phyloP scores from a whole-genome alignment of 192 early-diverging fungal genomes.

The Diversispora eburnea region DNA sequence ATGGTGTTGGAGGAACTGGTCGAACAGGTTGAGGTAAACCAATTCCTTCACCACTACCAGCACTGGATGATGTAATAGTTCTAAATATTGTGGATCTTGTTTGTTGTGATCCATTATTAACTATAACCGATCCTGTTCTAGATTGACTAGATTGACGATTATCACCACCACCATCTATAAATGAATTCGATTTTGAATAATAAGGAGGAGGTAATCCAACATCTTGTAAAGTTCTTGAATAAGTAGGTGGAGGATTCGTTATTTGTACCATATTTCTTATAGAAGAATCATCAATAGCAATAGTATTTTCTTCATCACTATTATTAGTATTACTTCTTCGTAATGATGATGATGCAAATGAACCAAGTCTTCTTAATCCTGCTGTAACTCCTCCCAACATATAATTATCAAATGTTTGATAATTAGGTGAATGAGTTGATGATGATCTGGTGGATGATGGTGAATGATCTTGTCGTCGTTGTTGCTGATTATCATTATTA shows the following conservation, averaged over 20 bases:
- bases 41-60: background rate
- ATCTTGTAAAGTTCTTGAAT: background rate
- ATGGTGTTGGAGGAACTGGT: background rate
- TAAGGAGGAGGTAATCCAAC: too few species aligned
- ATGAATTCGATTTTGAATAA: too few species aligned
- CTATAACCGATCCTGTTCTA: too few species aligned
- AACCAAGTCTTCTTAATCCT: background rate
- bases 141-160: too few species aligned
- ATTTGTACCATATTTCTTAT: background rate
- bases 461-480: too few species aligned
- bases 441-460: background rate
- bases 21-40: slow-evolving; percentile 9
- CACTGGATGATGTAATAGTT: too few species aligned
- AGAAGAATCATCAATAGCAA: background rate
- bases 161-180: too few species aligned
- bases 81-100: too few species aligned
- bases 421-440: slow-evolving; percentile 7
- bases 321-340: background rate
- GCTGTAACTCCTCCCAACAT: background rate
- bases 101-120: too few species aligned
- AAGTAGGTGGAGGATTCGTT: slow-evolving; percentile 5
- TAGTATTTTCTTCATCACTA: background rate
- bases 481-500: background rate
- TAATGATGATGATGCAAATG: too few species aligned
- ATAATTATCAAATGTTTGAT: slow-evolving; percentile 18